A percentile compares a stretch with the other conserved stretches of the same genome.
Conservation (phyloP, 768 basidiomycete species). For the Leccinum ochraceum region DNA sequence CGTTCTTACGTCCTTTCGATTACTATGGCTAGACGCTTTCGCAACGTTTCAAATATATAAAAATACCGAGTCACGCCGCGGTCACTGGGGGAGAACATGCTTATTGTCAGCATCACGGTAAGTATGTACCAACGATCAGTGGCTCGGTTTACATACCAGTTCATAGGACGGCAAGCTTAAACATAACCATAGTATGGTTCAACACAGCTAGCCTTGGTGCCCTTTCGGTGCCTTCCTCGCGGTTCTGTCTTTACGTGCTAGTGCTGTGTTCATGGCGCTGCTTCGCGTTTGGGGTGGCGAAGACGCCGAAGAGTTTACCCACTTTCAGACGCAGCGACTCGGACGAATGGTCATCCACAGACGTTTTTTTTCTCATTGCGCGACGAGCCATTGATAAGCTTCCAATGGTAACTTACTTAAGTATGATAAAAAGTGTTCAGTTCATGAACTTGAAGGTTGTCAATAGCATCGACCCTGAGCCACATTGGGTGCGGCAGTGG, state of each 20-base stretch:
- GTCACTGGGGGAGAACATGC: too few species aligned
- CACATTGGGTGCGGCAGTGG: neutral
- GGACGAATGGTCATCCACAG: neutral
- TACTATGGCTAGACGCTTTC: neutral
- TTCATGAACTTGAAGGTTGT: neutral
- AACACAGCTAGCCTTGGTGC: neutral
- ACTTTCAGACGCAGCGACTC: neutral
- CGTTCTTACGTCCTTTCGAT: conserved; percentile 5
- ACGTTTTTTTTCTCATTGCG: neutral
- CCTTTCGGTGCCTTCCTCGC: neutral
- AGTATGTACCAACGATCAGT: neutral
- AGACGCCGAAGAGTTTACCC: neutral
- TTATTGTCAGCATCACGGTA: too few species aligned
- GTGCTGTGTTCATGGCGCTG: neutral
- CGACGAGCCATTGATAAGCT: neutral
- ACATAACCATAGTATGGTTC: neutral
- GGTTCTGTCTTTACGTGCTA: neutral
- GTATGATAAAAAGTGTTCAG: neutral
- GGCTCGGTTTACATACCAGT: neutral
- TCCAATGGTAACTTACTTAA: too few species aligned
- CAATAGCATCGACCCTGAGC: neutral
- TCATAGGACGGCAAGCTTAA: neutral
- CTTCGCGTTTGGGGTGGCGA: neutral
- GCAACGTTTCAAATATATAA: neutral
- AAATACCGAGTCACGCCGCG: neutral